These are phyloP conservation scores for Tillandsia leiboldiana DNA, from an alignment of 176 grass and related monocot species.

Conservation along the genomic window DNA sequence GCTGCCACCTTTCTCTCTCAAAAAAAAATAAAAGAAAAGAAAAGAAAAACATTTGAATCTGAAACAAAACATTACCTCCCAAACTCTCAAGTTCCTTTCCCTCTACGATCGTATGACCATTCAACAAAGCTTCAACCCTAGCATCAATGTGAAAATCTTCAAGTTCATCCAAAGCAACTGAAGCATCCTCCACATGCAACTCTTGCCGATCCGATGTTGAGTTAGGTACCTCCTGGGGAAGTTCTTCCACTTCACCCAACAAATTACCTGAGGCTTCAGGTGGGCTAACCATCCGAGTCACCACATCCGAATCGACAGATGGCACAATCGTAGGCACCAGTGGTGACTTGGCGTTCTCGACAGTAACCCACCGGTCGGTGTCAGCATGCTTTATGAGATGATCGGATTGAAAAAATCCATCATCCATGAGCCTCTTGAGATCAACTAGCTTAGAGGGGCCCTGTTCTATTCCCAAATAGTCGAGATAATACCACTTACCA, in stretches of 20 bases:
- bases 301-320: conserved; percentile 40
- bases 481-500: conserved; percentile 89
- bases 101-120: conserved; percentile 49
- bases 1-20: conserved; percentile 6
- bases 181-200: conserved; percentile 32
- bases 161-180: conserved; percentile 22
- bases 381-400: conserved; percentile 93
- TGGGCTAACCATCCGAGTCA: conserved; percentile 33
- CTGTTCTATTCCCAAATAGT: conserved; percentile 72
- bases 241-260: conserved; percentile 41
- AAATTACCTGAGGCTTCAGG: conserved; percentile 67
- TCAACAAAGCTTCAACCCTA: conserved; percentile 69
- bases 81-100: conserved; percentile 72
- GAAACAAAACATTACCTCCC: conserved; percentile 64
- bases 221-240: conserved; percentile 32
- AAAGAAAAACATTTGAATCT: conserved; percentile 8
- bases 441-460: conserved; percentile 77
- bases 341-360: conserved; percentile 89
- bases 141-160: conserved; percentile 77
- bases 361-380: conserved; percentile 71
- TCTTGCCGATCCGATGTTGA: conserved; percentile 23
- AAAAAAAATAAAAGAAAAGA: not conserved
- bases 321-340: conserved; percentile 41
- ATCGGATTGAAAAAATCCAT: conserved; percentile 83
- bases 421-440: conserved; percentile 61